Conservation (phyloP, 2,329 filamentous ascomycete genomes). For the Aspergillus felis region DNA sequence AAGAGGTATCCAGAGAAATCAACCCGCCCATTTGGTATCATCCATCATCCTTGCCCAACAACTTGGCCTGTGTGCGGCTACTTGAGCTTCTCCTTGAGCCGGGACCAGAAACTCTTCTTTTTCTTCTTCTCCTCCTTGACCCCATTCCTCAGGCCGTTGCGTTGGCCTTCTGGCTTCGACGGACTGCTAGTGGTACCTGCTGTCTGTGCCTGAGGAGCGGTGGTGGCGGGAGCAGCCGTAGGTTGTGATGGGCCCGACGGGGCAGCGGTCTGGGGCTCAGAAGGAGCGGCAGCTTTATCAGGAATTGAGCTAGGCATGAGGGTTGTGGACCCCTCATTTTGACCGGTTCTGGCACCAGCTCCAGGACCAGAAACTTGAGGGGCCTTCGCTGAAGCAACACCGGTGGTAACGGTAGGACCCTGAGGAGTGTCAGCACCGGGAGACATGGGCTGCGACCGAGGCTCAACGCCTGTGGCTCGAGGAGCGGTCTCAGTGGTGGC, state of each 20-base stretch:
- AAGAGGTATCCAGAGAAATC: conserved; percentile 21
- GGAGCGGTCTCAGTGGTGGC: conserved; percentile 38
- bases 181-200: conserved; percentile 5
- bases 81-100: conserved; percentile 53
- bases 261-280: not conserved
- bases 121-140: conserved; percentile 58
- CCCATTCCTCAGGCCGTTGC: conserved; percentile 25
- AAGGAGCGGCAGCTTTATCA: conserved; percentile 14
- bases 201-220: conserved; percentile 7
- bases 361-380: conserved; percentile 15
- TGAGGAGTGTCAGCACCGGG: conserved; percentile 13
- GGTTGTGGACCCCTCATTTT: not conserved
- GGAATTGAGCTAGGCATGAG: not conserved
- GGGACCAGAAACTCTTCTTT: conserved; percentile 59
- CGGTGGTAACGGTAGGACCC: conserved; percentile 22
- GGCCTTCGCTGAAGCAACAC: conserved; percentile 17
- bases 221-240: not conserved
- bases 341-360: conserved; percentile 3
- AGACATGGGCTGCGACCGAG: conserved; percentile 16
- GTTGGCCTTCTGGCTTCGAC: not conserved
- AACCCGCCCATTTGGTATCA: conserved; percentile 10
- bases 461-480: conserved; percentile 13
- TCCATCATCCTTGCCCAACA: conserved; percentile 3
- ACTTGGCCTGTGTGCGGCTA: conserved; percentile 13
- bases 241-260: not conserved